A percentile compares a stretch with the other conserved stretches of the same genome.
These are phyloP conservation scores for Erysimum cheiranthoides DNA, from an alignment of 345 rosid species.

Conservation along the genomic window DNA sequence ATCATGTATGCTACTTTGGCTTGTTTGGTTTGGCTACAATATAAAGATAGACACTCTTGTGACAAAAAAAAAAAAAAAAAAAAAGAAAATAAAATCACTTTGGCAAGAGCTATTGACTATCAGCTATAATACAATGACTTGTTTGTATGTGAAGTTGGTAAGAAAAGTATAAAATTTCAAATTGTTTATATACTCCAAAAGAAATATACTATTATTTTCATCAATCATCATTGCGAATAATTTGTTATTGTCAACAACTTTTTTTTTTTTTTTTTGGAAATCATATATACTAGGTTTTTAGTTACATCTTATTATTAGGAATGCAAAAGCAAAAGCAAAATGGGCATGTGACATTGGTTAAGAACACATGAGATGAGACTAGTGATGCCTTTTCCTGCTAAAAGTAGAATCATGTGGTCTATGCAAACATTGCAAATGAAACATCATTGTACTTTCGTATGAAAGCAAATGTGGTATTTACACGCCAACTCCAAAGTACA, in stretches of 20 bases:
- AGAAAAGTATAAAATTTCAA: neutral
- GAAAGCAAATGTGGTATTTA: neutral
- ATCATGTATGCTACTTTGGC: too few species aligned
- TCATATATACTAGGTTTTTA: neutral
- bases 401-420: conserved; percentile 27
- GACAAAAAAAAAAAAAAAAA: too few species aligned
- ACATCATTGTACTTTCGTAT: neutral
- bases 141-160: neutral
- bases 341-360: conserved; percentile 30
- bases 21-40: too few species aligned
- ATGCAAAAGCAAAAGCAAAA: conserved; percentile 8
- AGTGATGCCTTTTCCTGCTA: conserved; percentile 14
- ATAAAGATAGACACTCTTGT: too few species aligned
- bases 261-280: neutral
- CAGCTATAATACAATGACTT: neutral
- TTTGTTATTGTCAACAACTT: neutral
- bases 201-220: neutral
- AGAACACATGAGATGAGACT: conserved; percentile 36
- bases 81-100: neutral
- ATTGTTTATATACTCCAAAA: neutral
- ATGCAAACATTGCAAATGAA: neutral
- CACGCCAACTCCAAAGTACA: neutral
- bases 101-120: neutral
- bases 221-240: neutral
- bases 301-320: neutral